Evolutionary conservation across 192 early-diverging fungal genomes (phyloP).

Genomic region (Coemansia brasiliensis): DNA sequence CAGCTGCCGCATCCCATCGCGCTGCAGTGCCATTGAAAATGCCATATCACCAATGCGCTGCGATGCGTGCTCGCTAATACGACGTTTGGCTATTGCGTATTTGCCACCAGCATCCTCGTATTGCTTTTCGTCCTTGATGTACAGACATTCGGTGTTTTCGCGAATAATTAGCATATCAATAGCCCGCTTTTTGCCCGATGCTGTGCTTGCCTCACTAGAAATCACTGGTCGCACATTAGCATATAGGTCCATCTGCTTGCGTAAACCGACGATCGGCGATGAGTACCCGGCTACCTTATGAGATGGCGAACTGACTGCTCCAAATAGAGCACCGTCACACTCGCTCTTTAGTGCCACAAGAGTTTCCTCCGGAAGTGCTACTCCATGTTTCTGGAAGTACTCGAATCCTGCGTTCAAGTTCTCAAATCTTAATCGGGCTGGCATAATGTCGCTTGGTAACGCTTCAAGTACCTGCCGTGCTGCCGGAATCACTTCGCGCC

Average conservation of each 20-base stretch:
- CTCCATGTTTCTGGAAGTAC: constrained; percentile 90
- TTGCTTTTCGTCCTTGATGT: constrained; percentile 56
- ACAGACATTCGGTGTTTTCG: constrained; percentile 97
- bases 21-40: constrained; percentile 86
- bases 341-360: constrained; percentile 75
- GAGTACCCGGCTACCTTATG: constrained; percentile 98
- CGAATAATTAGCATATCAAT: constrained; percentile 97
- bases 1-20: constrained; percentile 67
- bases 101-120: constrained; percentile 59
- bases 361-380: constrained; percentile 86
- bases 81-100: constrained; percentile 78
- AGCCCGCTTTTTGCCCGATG: constrained; percentile 58
- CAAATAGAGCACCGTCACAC: constrained; percentile 94
- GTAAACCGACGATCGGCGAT: constrained; percentile 93
- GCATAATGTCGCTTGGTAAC: constrained; percentile 54
- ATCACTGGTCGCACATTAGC: constrained; percentile 95
- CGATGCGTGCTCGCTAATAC: constrained; percentile 88
- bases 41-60: constrained; percentile 86
- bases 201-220: constrained; percentile 60
- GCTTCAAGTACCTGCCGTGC: constrained; percentile 86
- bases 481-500: constrained; percentile 94
- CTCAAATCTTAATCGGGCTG: constrained; percentile 74
- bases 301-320: constrained; percentile 96
- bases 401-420: constrained; percentile 94
- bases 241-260: constrained; percentile 94